Percentiles rank a stretch among this genome's conserved stretches.
These are phyloP conservation scores for Volvariella volvacea DNA, from an alignment of 1,284 basidiomycete genomes.

Conservation along the genomic window DNA sequence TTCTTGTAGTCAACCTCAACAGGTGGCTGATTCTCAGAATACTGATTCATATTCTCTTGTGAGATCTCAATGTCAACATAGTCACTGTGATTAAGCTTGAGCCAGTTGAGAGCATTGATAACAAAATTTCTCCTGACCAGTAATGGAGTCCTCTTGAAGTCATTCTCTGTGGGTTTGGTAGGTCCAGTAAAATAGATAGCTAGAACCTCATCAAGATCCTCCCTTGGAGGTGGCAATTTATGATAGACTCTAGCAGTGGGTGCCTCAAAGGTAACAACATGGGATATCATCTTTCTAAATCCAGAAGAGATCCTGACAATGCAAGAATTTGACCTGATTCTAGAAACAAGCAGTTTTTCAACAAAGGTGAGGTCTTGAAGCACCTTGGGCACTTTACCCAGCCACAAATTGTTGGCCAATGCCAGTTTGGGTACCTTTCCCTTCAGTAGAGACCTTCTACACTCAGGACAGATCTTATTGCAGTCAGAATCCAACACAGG, in stretches of 20 bases:
- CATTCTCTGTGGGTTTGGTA: conserved; percentile 17
- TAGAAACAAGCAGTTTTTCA: no score
- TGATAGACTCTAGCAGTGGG: conserved; percentile 25
- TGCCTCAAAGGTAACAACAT: conserved; percentile 16
- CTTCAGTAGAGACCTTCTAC: no score
- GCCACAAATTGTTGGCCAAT: conserved; percentile 16
- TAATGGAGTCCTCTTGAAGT: conserved; percentile 25
- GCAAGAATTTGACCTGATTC: no score
- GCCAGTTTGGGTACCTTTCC: conserved; percentile 9
- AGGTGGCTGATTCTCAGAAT: no score
- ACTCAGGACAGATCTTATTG: no score
- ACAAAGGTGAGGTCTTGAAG: conserved; percentile 20
- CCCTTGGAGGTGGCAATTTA: conserved; percentile 27
- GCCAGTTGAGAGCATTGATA: conserved; percentile 22
- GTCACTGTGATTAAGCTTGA: conserved; percentile 27
- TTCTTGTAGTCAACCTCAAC: no score
- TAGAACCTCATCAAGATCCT: no score
- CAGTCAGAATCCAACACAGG: no score
- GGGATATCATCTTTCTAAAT: conserved; percentile 17
- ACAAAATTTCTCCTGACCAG: conserved; percentile 21
- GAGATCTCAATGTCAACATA: conserved; percentile 28
- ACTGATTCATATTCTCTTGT: no score
- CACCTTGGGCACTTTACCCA: conserved; percentile 19
- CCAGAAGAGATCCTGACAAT: conserved; percentile 13
- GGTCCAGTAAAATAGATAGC: conserved; percentile 30